Conservation (phyloP, 2,329 filamentous ascomycete species). For the Escovopsis sp. region DNA sequence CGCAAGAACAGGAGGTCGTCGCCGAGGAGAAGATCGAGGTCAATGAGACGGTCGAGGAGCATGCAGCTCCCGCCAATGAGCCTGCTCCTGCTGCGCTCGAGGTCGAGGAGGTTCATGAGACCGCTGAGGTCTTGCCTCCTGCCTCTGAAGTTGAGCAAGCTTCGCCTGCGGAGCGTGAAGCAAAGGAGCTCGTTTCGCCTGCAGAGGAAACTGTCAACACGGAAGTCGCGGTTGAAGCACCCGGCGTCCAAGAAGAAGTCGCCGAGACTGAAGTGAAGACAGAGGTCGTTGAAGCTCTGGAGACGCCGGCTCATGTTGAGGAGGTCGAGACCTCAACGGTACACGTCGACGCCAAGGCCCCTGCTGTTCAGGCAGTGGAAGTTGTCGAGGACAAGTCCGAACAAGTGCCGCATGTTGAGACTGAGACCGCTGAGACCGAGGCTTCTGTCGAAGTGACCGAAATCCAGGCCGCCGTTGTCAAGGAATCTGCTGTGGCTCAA, state of each 20-base stretch:
- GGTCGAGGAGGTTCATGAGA: neutral
- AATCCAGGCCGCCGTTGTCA: neutral
- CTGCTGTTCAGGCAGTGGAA: neutral
- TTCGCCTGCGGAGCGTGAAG: neutral
- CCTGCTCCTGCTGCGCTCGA: neutral
- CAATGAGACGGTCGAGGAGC: neutral
- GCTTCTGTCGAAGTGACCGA: neutral
- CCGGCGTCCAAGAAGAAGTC: conserved; percentile 1
- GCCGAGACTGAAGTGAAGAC: conserved; percentile 1
- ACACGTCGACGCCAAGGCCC: conserved; percentile 1
- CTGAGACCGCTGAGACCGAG: conserved; percentile 1
- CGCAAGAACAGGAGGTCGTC: no score
- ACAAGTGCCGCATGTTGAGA: neutral
- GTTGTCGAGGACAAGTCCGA: neutral
- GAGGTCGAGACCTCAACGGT: conserved; percentile 1
- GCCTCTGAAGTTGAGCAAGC: neutral
- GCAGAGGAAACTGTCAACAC: neutral
- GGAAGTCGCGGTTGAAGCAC: neutral
- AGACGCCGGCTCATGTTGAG: neutral
- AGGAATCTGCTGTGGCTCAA: neutral
- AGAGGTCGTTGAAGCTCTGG: neutral
- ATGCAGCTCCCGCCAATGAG: neutral
- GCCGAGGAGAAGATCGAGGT: neutral
- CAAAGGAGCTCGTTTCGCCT: neutral
- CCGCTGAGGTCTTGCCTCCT: no score